Evolutionary conservation across 805 yeast species (phyloP).

Genomic region (Saccharomycopsis oosterbeekiorum): DNA sequence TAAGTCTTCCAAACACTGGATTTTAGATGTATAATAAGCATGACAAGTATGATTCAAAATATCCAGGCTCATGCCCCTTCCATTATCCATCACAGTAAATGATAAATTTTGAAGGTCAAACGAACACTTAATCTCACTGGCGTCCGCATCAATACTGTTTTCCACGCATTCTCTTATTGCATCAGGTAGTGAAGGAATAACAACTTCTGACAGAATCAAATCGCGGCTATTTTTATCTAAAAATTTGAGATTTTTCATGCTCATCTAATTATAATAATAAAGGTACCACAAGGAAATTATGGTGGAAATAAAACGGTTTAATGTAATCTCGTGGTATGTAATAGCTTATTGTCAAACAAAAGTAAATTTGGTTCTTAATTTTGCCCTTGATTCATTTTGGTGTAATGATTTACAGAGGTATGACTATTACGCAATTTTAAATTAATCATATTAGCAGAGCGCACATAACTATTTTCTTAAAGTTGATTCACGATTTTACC

Average conservation of each 20-base stretch:
- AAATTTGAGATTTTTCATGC: neutral
- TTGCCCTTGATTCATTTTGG: too few species aligned
- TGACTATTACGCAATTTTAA: too few species aligned
- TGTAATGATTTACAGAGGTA: too few species aligned
- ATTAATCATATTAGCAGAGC: too few species aligned
- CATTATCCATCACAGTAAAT: slow-evolving; percentile 53
- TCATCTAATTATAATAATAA: neutral
- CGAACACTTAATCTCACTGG: slow-evolving; percentile 30
- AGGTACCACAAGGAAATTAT: neutral
- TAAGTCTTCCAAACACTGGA: slow-evolving; percentile 30
- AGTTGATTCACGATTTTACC: too few species aligned
- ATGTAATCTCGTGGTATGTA: too few species aligned
- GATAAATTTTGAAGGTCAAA: slow-evolving; percentile 29
- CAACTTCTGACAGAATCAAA: slow-evolving; percentile 27
- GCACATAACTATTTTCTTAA: too few species aligned
- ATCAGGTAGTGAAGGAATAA: slow-evolving; percentile 29
- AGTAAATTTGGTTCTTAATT: too few species aligned
- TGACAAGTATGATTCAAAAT: slow-evolving; percentile 40
- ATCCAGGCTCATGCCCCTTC: slow-evolving; percentile 48
- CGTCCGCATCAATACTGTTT: slow-evolving; percentile 47
- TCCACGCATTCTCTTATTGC: slow-evolving; percentile 42
- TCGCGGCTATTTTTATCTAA: neutral
- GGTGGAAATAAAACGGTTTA: neutral
- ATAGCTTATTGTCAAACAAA: too few species aligned
- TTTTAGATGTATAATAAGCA: slow-evolving; percentile 48